These are phyloP conservation scores for Thuidium tamariscinum DNA, from an alignment of 225 moss, liverwort and hornwort genomes.

Conservation along the genomic window DNA sequence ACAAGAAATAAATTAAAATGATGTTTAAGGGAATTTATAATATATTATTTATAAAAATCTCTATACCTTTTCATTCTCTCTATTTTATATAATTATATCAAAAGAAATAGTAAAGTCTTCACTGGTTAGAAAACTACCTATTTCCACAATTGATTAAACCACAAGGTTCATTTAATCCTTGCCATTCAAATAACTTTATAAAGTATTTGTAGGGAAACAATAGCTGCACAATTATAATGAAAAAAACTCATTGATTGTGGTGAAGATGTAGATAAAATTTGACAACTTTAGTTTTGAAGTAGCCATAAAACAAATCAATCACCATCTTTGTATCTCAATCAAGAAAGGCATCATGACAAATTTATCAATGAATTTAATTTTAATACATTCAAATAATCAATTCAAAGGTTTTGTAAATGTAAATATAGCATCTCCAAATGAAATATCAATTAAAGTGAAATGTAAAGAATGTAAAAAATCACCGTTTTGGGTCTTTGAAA, in stretches of 20 bases:
- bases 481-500: constrained; percentile 50
- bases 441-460: background rate
- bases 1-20: too few species aligned
- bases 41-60: fast-evolving
- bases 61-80: too few species aligned
- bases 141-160: constrained; percentile 94
- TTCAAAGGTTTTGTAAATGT: background rate
- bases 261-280: background rate
- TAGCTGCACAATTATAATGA: constrained; percentile 17
- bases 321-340: background rate
- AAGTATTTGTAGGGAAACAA: constrained; percentile 77
- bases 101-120: background rate
- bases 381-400: background rate
- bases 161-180: constrained; percentile 60
- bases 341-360: fast-evolving
- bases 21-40: fast-evolving
- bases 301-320: background rate
- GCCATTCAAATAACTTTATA: constrained; percentile 61
- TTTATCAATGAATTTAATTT: background rate
- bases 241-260: background rate
- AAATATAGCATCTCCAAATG: background rate
- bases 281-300: too few species aligned
- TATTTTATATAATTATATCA: background rate
- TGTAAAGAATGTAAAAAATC: background rate
- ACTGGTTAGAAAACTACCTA: constrained; percentile 22